These are phyloP conservation scores for Malassezia equina DNA, from an alignment of 1,284 basidiomycete genomes.

Conservation along the genomic window DNA sequence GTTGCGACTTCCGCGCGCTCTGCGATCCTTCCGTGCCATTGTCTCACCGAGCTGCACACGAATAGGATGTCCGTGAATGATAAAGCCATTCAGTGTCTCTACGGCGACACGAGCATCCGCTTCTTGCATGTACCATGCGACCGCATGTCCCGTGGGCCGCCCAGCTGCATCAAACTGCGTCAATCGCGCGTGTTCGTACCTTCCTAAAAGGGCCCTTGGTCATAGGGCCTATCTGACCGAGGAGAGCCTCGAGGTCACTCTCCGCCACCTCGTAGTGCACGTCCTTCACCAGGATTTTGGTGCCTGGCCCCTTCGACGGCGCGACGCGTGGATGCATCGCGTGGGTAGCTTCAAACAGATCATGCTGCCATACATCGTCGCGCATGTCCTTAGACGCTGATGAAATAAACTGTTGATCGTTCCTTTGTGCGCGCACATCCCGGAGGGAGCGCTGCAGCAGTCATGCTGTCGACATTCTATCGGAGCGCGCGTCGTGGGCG, in stretches of 20 bases:
- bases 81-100: background rate
- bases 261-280: slow-evolving; percentile 9
- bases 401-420: background rate
- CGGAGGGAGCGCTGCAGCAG: slow-evolving; percentile 4
- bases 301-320: background rate
- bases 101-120: background rate
- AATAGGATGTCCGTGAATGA: background rate
- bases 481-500: background rate
- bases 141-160: slow-evolving; percentile 4
- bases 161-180: slow-evolving; percentile 9
- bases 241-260: background rate
- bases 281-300: background rate
- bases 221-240: background rate
- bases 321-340: background rate
- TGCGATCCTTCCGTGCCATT: background rate
- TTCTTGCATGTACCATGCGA: slow-evolving; percentile 2
- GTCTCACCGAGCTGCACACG: background rate
- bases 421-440: slow-evolving; percentile 1
- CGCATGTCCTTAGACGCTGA: background rate
- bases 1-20: too few relatives aligned
- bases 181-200: slow-evolving; percentile 1
- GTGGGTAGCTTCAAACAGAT: background rate
- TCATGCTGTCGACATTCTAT: slow-evolving; percentile 2
- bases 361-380: slow-evolving; percentile 3
- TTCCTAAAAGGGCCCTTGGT: slow-evolving; percentile 2